A percentile compares a stretch with the other conserved stretches of the same genome.
Conservation (phyloP, 805 yeast species). For the Lipomyces yamanashiensis region DNA sequence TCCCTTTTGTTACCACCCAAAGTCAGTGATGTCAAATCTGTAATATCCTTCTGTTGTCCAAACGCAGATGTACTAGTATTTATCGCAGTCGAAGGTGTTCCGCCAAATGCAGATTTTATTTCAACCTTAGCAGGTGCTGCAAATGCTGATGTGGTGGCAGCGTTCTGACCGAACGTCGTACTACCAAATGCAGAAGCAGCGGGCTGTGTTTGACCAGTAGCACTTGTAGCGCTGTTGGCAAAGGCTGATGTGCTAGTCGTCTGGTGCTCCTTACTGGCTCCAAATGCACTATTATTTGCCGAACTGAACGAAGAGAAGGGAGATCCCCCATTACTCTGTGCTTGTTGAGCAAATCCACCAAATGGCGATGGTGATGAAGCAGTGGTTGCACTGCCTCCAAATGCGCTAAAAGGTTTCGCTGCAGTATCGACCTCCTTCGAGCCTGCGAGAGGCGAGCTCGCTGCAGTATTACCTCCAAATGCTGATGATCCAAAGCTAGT, state of each 20-base stretch:
- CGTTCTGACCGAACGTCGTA: not conserved
- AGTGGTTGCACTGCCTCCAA: not conserved
- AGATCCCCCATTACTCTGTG: not conserved
- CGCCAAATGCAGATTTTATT: not conserved
- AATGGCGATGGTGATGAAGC: slow-evolving; percentile 1
- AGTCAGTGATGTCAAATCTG: not conserved
- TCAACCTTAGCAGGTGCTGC: not conserved
- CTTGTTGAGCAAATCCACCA: slow-evolving; percentile 11
- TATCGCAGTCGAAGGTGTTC: not conserved
- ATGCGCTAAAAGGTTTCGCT: slow-evolving; percentile 3
- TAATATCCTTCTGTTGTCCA: not conserved
- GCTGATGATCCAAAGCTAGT: slow-evolving; percentile 11
- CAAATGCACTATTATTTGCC: not conserved
- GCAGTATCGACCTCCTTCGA: not conserved
- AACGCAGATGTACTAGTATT: not conserved
- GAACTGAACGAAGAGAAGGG: not conserved
- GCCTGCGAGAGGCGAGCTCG: not conserved
- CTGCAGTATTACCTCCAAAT: not conserved
- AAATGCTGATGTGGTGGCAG: not conserved
- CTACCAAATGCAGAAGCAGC: not conserved
- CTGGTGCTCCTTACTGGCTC: not conserved
- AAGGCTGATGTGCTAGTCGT: not conserved
- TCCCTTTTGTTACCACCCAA: not conserved
- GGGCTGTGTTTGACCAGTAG: not conserved
- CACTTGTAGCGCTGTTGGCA: not conserved